These are phyloP conservation scores for Pyrenophora tritici-repentis DNA, from an alignment of 2,329 filamentous ascomycete genomes.

Conservation along the genomic window DNA sequence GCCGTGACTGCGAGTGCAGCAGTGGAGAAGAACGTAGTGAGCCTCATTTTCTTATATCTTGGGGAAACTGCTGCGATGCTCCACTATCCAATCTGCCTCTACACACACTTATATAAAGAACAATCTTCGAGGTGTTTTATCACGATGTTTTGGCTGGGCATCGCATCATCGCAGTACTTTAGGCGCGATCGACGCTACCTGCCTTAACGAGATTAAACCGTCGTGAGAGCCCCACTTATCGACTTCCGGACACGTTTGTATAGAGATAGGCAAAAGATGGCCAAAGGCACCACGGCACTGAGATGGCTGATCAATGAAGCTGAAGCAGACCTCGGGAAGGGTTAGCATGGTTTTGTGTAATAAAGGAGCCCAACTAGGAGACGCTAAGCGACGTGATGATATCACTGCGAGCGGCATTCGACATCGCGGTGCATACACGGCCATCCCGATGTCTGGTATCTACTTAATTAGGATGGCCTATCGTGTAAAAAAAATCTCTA, in stretches of 20 bases:
- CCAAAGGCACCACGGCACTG: too few species aligned
- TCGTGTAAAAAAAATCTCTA: too few species aligned
- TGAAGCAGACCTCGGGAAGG: too few species aligned
- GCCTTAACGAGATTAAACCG: slow-evolving; percentile 7
- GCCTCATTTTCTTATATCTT: slow-evolving; percentile 8
- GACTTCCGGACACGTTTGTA: not conserved
- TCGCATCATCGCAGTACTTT: slow-evolving; percentile 10
- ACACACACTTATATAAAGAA: not conserved
- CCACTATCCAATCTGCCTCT: not conserved
- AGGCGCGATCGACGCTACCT: slow-evolving; percentile 13
- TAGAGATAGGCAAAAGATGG: not conserved
- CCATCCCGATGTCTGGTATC: too few species aligned
- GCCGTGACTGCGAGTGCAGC: slow-evolving; percentile 9
- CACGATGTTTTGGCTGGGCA: slow-evolving; percentile 4
- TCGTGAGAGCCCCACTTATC: not conserved
- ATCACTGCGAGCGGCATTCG: not conserved
- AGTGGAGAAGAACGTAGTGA: slow-evolving; percentile 11
- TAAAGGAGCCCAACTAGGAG: too few species aligned
- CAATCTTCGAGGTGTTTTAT: not conserved
- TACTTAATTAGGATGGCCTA: too few species aligned
- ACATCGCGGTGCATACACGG: too few species aligned
- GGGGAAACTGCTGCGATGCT: too few species aligned
- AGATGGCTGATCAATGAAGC: too few species aligned
- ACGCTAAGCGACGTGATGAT: slow-evolving; percentile 2
- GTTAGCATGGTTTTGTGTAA: too few species aligned